Percentiles rank a stretch among this genome's conserved stretches.
These are phyloP conservation scores for Russula dissimulans DNA, from an alignment of 768 basidiomycete species.

Conservation along the genomic window DNA sequence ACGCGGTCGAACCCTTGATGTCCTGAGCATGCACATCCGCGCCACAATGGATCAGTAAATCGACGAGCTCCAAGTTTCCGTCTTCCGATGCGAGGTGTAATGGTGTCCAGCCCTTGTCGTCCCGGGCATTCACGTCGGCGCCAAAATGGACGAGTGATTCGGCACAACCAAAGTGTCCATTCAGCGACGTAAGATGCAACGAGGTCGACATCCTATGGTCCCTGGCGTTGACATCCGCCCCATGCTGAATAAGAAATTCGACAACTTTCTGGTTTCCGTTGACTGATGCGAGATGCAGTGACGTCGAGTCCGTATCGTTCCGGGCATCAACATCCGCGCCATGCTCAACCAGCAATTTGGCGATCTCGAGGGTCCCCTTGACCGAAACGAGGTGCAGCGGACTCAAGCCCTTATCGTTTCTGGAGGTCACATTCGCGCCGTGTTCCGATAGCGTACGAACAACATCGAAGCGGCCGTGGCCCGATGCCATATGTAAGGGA, in stretches of 20 bases:
- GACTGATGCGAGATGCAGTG: background rate
- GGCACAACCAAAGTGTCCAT: too few relatives aligned
- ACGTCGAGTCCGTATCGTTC: background rate
- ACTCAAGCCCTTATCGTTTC: background rate
- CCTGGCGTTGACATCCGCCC: too few relatives aligned
- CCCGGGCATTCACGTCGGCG: background rate
- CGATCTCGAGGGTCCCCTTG: background rate
- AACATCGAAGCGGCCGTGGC: background rate
- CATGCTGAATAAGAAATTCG: background rate
- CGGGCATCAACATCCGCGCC: background rate
- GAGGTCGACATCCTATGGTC: too few relatives aligned
- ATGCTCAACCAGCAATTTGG: background rate
- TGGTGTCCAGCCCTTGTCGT: too few relatives aligned
- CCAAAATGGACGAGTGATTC: too few relatives aligned
- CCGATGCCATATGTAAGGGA: background rate
- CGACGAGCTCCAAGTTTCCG: background rate
- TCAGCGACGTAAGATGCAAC: too few relatives aligned
- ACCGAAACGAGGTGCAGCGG: background rate
- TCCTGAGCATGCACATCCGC: background rate
- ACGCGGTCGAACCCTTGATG: background rate
- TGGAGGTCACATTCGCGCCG: background rate
- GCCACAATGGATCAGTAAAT: background rate
- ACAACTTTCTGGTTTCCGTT: background rate
- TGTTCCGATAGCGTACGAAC: background rate
- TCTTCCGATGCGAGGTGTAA: background rate